Percentiles rank a stretch among this genome's conserved stretches.
Conservation (phyloP, 805 yeast species). For the Teunomyces panamensis region DNA sequence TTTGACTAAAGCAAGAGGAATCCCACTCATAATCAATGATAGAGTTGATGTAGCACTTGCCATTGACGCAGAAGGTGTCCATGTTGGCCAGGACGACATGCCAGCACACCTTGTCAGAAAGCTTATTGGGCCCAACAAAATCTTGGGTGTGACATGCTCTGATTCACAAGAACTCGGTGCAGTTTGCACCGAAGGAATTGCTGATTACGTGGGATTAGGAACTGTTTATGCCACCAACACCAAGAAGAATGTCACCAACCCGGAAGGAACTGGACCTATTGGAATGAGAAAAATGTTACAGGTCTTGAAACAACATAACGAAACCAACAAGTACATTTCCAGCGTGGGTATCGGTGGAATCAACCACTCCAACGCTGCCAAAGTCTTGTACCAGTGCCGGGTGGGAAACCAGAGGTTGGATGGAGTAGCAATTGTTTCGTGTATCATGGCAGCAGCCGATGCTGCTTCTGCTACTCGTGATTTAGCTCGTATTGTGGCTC, state of each 20-base stretch:
- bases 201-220: conserved; percentile 86
- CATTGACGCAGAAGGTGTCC: conserved; percentile 86
- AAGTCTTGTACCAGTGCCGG: conserved; percentile 52
- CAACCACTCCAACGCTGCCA: conserved; percentile 57
- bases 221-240: conserved; percentile 74
- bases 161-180: conserved; percentile 51
- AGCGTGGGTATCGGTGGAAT: conserved; percentile 84
- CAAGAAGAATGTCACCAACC: conserved; percentile 54
- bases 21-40: conserved; percentile 84
- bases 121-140: conserved; percentile 68
- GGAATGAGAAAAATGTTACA: conserved; percentile 58
- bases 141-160: conserved; percentile 77
- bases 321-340: conserved; percentile 35
- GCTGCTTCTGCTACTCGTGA: conserved; percentile 51
- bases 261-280: conserved; percentile 54
- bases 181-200: conserved; percentile 48
- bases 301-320: conserved; percentile 33
- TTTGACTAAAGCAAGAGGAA: conserved; percentile 54
- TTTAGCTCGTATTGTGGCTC: conserved; percentile 26
- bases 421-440: conserved; percentile 90
- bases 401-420: conserved; percentile 50
- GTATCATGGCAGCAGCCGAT: conserved; percentile 64
- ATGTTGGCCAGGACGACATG: conserved; percentile 92
- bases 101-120: conserved; percentile 53
- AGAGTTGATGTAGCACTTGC: conserved; percentile 88